Evolutionary conservation across 2,329 filamentous ascomycete species (phyloP), one percentile per base, ranked within the genome.

Genomic region (Stachybotrys chartarum): DNA sequence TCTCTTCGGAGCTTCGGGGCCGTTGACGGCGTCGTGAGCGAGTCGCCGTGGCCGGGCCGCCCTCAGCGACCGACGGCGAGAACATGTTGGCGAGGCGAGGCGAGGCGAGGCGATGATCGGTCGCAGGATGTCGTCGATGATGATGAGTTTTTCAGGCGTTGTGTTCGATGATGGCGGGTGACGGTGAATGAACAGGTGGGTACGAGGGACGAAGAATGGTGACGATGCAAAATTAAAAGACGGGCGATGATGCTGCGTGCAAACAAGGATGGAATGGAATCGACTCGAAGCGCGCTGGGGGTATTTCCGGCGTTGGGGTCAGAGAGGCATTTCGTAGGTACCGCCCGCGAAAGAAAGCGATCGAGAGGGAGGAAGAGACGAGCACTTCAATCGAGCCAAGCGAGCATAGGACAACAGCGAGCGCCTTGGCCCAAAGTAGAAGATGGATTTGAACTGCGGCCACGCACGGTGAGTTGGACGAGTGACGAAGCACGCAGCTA

Each of bases 21-120:
- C 84, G 80, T 68, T 83, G 83, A 56, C 84, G 79, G 58, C 84
- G 79, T 57, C 84, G 81, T 63, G 81, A 83, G 59, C 83, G 78
- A 54, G 81, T 83, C 53, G 80, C 78, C 60, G 75, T 80, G 62
- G 79, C 77, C 32, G 81, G 77, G 62, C 79, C 78, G 63, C 77
- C 76, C 60, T 79, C 75, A 60, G 75, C 74, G 58, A 72, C 67
- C 50, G 79, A 73, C 50, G 82, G 76, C 54, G 82, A 83, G 71
- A 87, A 87, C 84, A 87, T 86, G 68, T 65, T 59, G 60, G 47
- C 18, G 31, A 52, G 16, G 47, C 17, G 32, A 45, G 56, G 54
- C 17, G 35, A 52, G 60, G 47, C 18, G 31, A 52, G 16, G 47
- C 17, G 32, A 45, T 56, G 51, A 53, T 53, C 14, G 30, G 45